phyloP scores from a whole-genome alignment of 2,329 filamentous ascomycete species.

The Bipolaris sorokiniana region DNA sequence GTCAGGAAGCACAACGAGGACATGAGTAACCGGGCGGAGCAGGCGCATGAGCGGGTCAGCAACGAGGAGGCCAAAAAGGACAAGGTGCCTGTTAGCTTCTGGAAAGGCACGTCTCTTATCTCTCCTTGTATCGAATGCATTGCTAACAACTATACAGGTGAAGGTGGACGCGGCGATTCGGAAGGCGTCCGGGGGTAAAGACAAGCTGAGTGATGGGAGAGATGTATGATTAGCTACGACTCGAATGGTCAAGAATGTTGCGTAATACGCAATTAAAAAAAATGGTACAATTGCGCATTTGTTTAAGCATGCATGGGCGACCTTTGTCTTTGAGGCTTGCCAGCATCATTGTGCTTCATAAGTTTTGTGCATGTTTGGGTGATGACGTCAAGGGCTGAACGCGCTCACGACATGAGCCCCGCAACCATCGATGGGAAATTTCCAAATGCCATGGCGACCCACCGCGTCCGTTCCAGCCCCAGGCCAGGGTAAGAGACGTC shows the following conservation, averaged over 20 bases:
- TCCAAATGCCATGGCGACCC: conserved; percentile 36
- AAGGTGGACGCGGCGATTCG: conserved; percentile 35
- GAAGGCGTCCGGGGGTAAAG: conserved; percentile 14
- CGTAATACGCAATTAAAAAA: not conserved
- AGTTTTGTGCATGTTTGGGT: conserved; percentile 23
- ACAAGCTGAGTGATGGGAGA: not conserved
- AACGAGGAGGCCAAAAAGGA: conserved; percentile 50
- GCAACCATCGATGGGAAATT: conserved; percentile 31
- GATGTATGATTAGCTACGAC: conserved; percentile 12
- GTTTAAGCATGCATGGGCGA: no score
- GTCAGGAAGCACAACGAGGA: conserved; percentile 55
- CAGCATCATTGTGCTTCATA: conserved; percentile 14
- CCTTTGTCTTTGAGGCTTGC: not conserved
- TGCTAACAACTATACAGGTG: conserved; percentile 28
- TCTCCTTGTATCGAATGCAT: not conserved
- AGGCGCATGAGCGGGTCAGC: conserved; percentile 47
- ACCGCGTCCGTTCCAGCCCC: not conserved
- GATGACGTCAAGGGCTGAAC: conserved; percentile 22
- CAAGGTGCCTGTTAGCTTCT: conserved; percentile 50
- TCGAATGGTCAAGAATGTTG: not conserved
- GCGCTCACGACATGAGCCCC: conserved; percentile 5
- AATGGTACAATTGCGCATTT: not conserved
- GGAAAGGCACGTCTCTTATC: conserved; percentile 43
- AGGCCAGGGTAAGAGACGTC: not conserved
- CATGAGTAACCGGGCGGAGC: conserved; percentile 52